Evolutionary conservation across 2,329 filamentous ascomycete species (phyloP), one percentile per base, ranked within the genome.

Genomic region (Falciphora oryzae): DNA sequence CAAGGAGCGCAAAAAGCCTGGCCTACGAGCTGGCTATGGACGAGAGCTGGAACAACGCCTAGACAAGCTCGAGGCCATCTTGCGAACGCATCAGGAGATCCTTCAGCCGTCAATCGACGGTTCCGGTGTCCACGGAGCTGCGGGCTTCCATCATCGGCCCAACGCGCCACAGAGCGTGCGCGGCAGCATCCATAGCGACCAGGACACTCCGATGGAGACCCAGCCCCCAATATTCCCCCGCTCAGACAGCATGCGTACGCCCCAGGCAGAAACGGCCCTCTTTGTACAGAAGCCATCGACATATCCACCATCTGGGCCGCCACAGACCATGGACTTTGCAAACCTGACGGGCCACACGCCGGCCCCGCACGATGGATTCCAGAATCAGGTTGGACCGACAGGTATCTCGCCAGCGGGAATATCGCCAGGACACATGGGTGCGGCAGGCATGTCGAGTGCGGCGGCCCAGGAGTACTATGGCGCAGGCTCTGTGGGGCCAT

Each of bases 31-130:
- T 44, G 87, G 87, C 22, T 92, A 92, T 73, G 89, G 89, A 22
- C 84, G 89, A 64, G 89, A 92, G 74, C 77, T 92, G 32, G 89
- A 92, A 74, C 87, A 90, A 70, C 84, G 89, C 53, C 82, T 92
- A 57, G 89, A 91, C 71, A 84, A 84, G 70, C 80, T 91, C 16
- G 89, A 91, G 73, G 84, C 87, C 65, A 84, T 89, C 59, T 77
- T 91, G 61, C 81, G 84, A 63, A 80, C 83, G 0, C 89, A 92
- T 75, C 84, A 86, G 61, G 86, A 88, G 67, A 86, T 91, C 61
- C 79, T 91, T 3, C 85, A 89, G 68, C 80, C 79, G 32, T 82
- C 83, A 64, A 80, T 87, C 61, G 72, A 72, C 27, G 68, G 76
- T 63, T n/a, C 64, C 7, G n/a, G 61, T 5, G 22, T n/a, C 3